These are phyloP conservation scores for Cymbidium sinense DNA, from an alignment of 106 monocot genomes.

Conservation along the genomic window DNA sequence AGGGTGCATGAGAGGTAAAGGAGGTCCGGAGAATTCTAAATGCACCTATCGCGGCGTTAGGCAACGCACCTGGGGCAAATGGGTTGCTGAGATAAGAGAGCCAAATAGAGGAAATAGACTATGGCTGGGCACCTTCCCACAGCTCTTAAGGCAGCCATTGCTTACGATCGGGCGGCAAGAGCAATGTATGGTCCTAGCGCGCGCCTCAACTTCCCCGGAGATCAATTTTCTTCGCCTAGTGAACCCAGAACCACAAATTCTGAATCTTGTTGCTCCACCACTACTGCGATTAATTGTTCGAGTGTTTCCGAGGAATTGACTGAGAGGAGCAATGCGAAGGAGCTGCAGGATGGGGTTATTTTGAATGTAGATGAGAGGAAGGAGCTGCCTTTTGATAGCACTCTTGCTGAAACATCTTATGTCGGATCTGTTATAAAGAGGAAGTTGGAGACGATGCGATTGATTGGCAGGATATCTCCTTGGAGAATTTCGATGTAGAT, in stretches of 20 bases:
- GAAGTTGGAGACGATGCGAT: neutral
- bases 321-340: neutral
- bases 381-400: neutral
- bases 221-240: neutral
- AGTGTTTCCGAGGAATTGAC: neutral
- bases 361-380: too few species aligned
- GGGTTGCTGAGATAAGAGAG: constrained; percentile 90
- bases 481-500: constrained; percentile 34
- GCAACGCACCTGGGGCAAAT: constrained; percentile 88
- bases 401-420: neutral
- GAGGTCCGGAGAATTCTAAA: constrained; percentile 67
- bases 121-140: constrained; percentile 85
- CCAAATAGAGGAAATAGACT: constrained; percentile 60
- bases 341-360: neutral
- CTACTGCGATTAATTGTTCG: neutral
- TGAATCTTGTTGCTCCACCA: constrained; percentile 16
- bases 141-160: constrained; percentile 51
- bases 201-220: constrained; percentile 45
- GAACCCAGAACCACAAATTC: neutral
- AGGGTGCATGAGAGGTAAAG: constrained; percentile 82
- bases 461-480: constrained; percentile 10
- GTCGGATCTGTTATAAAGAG: neutral
- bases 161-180: constrained; percentile 77
- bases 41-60: constrained; percentile 74
- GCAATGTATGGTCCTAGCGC: constrained; percentile 67